Evolutionary conservation across 495 filamentous ascomycete genomes (phyloP), one percentile per base, ranked within the genome.

Genomic region (Aspergillus sparsus): DNA sequence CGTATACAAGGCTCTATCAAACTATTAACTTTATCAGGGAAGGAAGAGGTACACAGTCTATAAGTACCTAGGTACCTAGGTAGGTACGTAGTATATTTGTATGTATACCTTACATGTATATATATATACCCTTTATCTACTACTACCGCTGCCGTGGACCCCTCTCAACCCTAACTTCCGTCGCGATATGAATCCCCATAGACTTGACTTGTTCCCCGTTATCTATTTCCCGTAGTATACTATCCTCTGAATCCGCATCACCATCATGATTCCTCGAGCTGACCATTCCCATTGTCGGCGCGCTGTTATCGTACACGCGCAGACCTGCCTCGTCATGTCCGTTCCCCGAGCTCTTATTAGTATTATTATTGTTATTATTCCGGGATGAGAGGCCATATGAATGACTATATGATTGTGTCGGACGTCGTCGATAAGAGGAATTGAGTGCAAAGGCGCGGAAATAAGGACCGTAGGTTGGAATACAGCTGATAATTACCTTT

Each of bases 381-480:
- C 32, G 7, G 7, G 50, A 53, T 0, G 50, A 37, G 18, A 53
- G 31, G 7, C 32, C 32, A 13, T 37, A 53, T n/a, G 32, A n/a
- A 2, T 53, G 31, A 10, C 33, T 34, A 34, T 53, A 53, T 3
- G 33, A 35, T 37, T 37, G 32, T 10, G 50, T 53, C 18, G 50
- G 50, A 15, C 50, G 7, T 2, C 32, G 32, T 16, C 32, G 32
- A 15, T 53, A 53, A 16, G 67, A 72, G 31, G 46, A 53, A 12
- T 60, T 64, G 6, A 64, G 59, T 27, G 67, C 60, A 51, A 76
- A 75, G 52, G 75, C 68, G 46, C 68, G 77, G 68, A 84, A 72
- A 12, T 83, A 68, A 11, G 82, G 81, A 0, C 78, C 75, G 58
- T 82, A 77, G 13, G 80, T 76, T 34, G 80, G 81, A 12, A 83